Conservation (phyloP, 441 rosid species). For the Brassica balearica region DNA sequence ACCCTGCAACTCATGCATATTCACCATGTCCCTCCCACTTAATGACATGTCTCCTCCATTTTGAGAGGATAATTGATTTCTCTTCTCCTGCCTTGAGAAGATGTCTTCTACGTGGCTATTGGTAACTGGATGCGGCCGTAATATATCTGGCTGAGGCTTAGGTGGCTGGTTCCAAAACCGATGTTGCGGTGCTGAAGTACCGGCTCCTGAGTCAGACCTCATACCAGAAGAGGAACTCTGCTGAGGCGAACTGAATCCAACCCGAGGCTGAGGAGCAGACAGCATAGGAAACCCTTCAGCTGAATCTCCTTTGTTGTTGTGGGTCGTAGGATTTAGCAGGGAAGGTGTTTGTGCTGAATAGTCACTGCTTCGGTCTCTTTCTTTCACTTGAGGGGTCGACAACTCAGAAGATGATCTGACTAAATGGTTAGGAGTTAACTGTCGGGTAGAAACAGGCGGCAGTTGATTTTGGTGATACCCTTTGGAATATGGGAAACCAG, state of each 20-base stretch:
- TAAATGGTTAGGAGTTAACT: slow-evolving; percentile 41
- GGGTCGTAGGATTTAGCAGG: slow-evolving; percentile 38
- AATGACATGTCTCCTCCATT: slow-evolving; percentile 44
- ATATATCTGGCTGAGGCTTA: slow-evolving; percentile 44
- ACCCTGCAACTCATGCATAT: slow-evolving; percentile 28
- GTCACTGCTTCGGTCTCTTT: slow-evolving; percentile 50
- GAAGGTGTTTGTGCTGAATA: slow-evolving; percentile 49
- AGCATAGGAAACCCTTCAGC: slow-evolving; percentile 56
- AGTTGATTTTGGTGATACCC: slow-evolving; percentile 55
- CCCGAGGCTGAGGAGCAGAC: slow-evolving; percentile 49
- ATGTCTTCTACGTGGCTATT: slow-evolving; percentile 49
- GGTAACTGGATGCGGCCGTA: slow-evolving; percentile 46
- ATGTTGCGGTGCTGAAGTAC: slow-evolving; percentile 50
- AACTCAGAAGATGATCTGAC: slow-evolving; percentile 48
- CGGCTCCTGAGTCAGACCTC: slow-evolving; percentile 50
- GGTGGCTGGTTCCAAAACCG: slow-evolving; percentile 51
- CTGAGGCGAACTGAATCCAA: slow-evolving; percentile 49
- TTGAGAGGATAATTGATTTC: slow-evolving; percentile 47
- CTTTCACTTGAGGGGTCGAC: slow-evolving; percentile 51
- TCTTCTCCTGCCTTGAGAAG: slow-evolving; percentile 48
- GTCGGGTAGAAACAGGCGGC: slow-evolving; percentile 48
- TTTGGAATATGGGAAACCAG: slow-evolving; percentile 58
- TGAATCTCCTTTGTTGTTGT: slow-evolving; percentile 46
- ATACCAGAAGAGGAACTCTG: slow-evolving; percentile 50
- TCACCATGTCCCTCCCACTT: slow-evolving; percentile 31